Evolutionary conservation across 1,139 yeast genomes (phyloP), one percentile per base, ranked within the genome.

Genomic region (Casaregolazyma lundiana): DNA sequence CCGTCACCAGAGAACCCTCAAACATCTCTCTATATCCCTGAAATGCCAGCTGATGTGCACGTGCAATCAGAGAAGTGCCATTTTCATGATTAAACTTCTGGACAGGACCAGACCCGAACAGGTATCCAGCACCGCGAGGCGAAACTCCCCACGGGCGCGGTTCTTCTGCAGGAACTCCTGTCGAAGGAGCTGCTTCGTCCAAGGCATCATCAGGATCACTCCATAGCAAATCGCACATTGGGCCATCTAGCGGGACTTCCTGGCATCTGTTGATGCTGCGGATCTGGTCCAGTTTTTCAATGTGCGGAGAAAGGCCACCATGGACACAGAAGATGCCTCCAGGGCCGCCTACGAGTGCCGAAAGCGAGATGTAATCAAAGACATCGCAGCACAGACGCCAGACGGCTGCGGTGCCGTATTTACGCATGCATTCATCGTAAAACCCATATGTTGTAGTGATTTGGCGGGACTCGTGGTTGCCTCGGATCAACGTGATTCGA

Each of bases 241-340:
- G 96, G 32, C 98, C 98, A 67, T 90, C 97, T 63, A 92, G 97
- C 16, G 98, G 98, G 35, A 92, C 97, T 67, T 92, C 98, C 68
- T 92, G 97, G 53, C 80, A 81, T 59, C 97, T 72, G 64, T 89
- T 94, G 50, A 89, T 80, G 50, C 80, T 78, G 53, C 95, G 72
- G 45, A 92, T 94, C 67, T 88, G 85, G 74, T 87, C 94, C 50
- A 92, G 76, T 29, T 83, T 76, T 54, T 82, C 83, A 53, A 90
- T 81, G 71, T 87, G 87, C 41, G 98, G 98, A 8, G 96, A 85
- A 50, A 92, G 73, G 0, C 98, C 98, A 34, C 98, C 98, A 69
- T 92, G 98, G 43, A 92, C 85, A 67, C 97, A 92, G 66, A 92
- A 89, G 35, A 92, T 87, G 20, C 73, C 72, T 61, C 87, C 84